These are phyloP conservation scores for Stephania japonica DNA, from an alignment of 164 flowering plant species.

Conservation along the genomic window DNA sequence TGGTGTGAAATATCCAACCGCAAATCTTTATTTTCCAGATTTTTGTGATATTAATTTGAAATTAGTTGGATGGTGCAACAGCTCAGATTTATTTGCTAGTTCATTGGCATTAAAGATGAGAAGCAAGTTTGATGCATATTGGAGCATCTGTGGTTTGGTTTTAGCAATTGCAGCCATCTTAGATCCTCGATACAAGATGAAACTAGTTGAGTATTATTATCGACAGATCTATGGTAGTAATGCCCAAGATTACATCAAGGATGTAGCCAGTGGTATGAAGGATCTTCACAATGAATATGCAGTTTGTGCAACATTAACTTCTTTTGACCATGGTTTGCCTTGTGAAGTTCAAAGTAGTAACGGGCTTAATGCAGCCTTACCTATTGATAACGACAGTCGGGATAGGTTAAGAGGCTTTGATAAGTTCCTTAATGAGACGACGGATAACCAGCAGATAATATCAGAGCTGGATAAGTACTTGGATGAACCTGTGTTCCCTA, in stretches of 20 bases:
- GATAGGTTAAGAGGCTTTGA: conserved; percentile 63
- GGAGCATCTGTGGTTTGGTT: conserved; percentile 56
- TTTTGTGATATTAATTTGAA: conserved; percentile 57
- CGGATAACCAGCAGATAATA: conserved; percentile 34
- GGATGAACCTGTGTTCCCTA: conserved; percentile 72
- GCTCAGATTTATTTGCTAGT: conserved; percentile 39
- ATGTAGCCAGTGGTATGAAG: conserved; percentile 42
- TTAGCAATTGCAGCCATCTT: conserved; percentile 57
- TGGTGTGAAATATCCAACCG: conserved; percentile 39
- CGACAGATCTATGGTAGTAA: conserved; percentile 46
- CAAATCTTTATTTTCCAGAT: conserved; percentile 59
- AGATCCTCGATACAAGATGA: conserved; percentile 75
- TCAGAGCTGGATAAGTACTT: conserved; percentile 70
- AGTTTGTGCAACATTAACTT: conserved; percentile 26
- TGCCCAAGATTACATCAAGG: conserved; percentile 42
- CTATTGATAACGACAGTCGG: conserved; percentile 27
- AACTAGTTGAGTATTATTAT: conserved; percentile 64
- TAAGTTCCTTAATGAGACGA: conserved; percentile 54
- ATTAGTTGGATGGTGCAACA: conserved; percentile 55
- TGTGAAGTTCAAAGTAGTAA: conserved; percentile 9
- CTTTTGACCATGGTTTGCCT: conserved; percentile 33
- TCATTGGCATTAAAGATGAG: conserved; percentile 57
- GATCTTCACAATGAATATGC: conserved; percentile 55
- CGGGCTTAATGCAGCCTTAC: conserved; percentile 22
- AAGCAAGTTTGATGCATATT: conserved; percentile 57